Base-by-base conservation (phyloP, 2,329 filamentous ascomycete species). In the Helminthosporium solani region DNA sequence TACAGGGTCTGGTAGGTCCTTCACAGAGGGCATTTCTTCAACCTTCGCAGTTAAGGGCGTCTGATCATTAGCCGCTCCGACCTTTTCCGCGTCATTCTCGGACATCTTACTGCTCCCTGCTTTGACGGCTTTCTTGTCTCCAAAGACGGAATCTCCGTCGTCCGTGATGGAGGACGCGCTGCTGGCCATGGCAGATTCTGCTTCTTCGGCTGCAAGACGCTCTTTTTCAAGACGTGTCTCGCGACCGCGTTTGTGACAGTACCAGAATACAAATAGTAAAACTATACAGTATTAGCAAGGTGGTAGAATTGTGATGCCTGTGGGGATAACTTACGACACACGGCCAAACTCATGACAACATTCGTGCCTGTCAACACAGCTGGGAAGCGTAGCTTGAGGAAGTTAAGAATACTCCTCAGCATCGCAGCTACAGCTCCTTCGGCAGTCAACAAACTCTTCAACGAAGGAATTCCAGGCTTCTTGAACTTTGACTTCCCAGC, bases 221-320 rank as follows among this genome's bases (percentile, higher is more conserved):
- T 82, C 80, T 40, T 76, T 82, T 64, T 87, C 85, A 11, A 97
- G 80, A 40, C 94, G 82, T 6, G 84, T 85, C 73, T 99, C 92
- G 35, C 84, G 84, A 31, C 94, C 94, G 43, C 94, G 87, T 75
- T 97, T 97, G 73, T 97, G 87, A 73, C 91, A 97, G 73, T 97
- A 99, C 91, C 92, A 99, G 60, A 97, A 85, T 35, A 95, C 89
- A 66, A 96, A 94, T 46, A 99, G 80, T 14, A 97, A 79, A 44
- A 97, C 88, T 70, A 41, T 1, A 15, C 4, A 28, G 31, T n/a
- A 28, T 27, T 35, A 16, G 33, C 25, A 30, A 8, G 5, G 8
- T 9, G 16, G n/a, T 18, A 14, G 20, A 9, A 1, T 14, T 11
- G 15, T 2, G 20, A 27, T 18, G 21, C 33, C n/a, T n/a, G n/a